phyloP scores from a whole-genome alignment of 1,284 basidiomycete species.

The Sanghuangporus weigelae region DNA sequence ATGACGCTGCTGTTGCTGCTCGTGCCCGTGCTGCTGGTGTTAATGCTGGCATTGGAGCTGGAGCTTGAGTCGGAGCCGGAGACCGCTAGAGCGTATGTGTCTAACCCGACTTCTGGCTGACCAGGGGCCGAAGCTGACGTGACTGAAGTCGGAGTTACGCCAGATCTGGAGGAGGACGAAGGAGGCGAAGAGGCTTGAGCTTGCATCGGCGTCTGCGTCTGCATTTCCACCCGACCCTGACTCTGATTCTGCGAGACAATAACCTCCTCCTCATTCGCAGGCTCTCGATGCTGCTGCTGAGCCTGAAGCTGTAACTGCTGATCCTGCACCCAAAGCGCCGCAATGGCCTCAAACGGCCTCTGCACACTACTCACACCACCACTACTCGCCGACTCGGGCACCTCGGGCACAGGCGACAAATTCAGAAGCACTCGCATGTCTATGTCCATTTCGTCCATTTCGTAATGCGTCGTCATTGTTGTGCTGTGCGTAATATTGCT shows the following conservation, averaged over 20 bases:
- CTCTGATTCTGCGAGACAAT: not conserved
- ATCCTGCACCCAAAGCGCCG: slow-evolving; percentile 2
- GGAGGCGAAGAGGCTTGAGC: not conserved
- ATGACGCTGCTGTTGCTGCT: not conserved
- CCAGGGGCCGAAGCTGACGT: not conserved
- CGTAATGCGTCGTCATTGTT: not conserved
- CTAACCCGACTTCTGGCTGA: not conserved
- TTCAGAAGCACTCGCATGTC: not conserved
- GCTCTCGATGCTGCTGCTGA: not conserved
- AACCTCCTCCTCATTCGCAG: not conserved
- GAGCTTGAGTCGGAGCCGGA: too few species aligned
- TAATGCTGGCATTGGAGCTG: not conserved
- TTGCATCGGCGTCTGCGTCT: not conserved
- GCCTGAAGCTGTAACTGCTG: not conserved
- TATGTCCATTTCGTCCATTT: not conserved
- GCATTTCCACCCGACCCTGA: not conserved
- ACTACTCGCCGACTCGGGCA: not conserved
- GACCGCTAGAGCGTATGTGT: not conserved
- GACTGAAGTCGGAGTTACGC: too few species aligned
- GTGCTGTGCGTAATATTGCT: not conserved
- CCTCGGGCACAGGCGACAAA: not conserved
- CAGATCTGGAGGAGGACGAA: too few species aligned
- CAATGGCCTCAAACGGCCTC: slow-evolving; percentile 3
- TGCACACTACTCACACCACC: not conserved
- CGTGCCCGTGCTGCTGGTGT: not conserved